phyloP scores from a whole-genome alignment of 768 basidiomycete species.

The Cyclocybe cylindracea region DNA sequence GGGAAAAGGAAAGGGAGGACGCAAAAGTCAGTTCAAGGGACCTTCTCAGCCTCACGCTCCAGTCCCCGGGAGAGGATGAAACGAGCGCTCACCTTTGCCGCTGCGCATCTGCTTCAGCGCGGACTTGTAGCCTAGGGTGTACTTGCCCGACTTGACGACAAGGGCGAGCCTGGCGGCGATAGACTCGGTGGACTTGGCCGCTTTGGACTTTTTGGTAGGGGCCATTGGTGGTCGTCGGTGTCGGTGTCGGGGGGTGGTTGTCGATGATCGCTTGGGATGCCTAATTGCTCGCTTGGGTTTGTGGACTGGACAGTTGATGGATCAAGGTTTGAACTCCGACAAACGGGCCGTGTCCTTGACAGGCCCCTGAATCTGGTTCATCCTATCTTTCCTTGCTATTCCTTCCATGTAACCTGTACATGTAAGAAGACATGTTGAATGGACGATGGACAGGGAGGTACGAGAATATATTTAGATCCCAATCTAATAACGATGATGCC shows the following conservation, averaged over 20 bases:
- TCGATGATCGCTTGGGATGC: conserved; percentile 11
- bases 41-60: conserved; percentile 99
- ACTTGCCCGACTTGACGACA: conserved; percentile 99
- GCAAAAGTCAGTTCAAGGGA: conserved; percentile 76
- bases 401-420: no score
- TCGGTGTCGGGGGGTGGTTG: conserved; percentile 25
- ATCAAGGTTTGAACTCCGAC: conserved; percentile 30
- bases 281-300: neutral
- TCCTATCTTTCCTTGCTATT: conserved; percentile 4
- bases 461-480: no score
- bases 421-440: no score
- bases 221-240: conserved; percentile 63
- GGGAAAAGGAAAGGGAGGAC: conserved; percentile 11
- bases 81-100: conserved; percentile 83
- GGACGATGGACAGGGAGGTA: no score
- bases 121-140: conserved; percentile 96
- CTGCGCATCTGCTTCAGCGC: conserved; percentile 97
- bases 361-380: neutral
- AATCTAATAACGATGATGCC: no score
- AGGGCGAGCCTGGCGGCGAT: conserved; percentile 91
- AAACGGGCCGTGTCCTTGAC: neutral
- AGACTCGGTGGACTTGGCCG: conserved; percentile 90
- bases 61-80: conserved; percentile 76
- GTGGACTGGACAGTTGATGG: conserved; percentile 31
- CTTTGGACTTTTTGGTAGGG: conserved; percentile 93